Base-by-base conservation (phyloP, 208 protist species). In the Endotrypanum monterogeii region DNA sequence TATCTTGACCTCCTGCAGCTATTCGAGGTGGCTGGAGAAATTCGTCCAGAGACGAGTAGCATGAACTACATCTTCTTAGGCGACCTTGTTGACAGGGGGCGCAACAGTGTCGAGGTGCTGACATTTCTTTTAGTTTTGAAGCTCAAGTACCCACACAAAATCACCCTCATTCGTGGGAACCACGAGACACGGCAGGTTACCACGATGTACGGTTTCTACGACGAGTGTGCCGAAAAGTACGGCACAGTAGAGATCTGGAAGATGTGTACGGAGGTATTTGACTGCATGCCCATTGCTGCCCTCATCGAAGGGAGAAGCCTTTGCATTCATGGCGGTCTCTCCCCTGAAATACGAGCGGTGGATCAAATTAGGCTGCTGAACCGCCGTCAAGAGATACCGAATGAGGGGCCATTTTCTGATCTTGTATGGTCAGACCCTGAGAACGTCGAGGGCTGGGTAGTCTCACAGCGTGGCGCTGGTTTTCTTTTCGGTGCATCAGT, bases 231-330 rank as follows among this genome's bases (percentile, higher is more conserved):
- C 30, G 58, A 74, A 28, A 97, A 97, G 79, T 98, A 92, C 76
- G 73, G 81, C 41, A 97, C 89, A 6, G 92, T 94, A 1, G 98
- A 98, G 60, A 96, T 99, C 18, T 99, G 99, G 99, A 84, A 92
- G 37, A 90, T 98, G 68, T 99, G 96, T 74, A 99, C 98, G 14
- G 98, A 99, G 58, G 91, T 99, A 48, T 99, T 99, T 77, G 99
- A 99, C 87, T 99, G 98, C 83, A 90, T 99, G 61, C 94, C 95
- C 8, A 92, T 99, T n/a, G 92, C 96, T 23, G 99, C 99, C 3
- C 67, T 99, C 0, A 91, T 99, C 51, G 99, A 99, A 20, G 96
- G 97, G 48, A 80, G 88, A 48, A 93, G 95, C 0, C 95, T 99
- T 37, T 99, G 97, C 82, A 97, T 99, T 30, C 99, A 99, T 78